Evolutionary conservation across 164 flowering plant species (phyloP).

Genomic region (Paratinospora sagittata): DNA sequence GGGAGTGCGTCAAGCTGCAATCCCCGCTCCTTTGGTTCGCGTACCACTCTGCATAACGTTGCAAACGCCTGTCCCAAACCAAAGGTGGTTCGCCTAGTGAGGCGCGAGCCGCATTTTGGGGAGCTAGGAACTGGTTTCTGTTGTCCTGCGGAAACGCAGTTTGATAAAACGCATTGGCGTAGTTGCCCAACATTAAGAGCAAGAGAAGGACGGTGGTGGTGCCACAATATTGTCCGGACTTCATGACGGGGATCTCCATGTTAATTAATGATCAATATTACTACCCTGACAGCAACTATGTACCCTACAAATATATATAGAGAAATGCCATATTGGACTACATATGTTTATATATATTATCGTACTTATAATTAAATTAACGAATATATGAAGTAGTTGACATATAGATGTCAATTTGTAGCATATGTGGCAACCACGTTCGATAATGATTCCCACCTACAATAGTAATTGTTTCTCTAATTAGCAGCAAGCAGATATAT

Average conservation of each 20-base stretch:
- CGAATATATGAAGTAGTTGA: too few species aligned
- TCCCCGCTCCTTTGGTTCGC: constrained; percentile 3
- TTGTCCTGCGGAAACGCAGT: too few species aligned
- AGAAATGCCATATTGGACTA: too few species aligned
- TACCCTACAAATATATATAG: too few species aligned
- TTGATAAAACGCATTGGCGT: not conserved
- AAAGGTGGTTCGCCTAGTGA: not conserved
- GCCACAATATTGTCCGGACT: not conserved
- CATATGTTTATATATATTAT: too few species aligned
- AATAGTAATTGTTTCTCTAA: too few species aligned
- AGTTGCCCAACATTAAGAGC: not conserved
- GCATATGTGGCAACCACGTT: not conserved
- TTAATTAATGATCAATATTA: too few species aligned
- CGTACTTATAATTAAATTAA: too few species aligned
- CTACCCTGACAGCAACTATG: too few species aligned
- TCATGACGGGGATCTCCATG: too few species aligned
- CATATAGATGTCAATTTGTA: too few species aligned
- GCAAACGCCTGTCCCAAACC: not conserved
- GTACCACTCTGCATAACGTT: not conserved
- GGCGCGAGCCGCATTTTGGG: not conserved
- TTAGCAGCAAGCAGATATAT: too few species aligned
- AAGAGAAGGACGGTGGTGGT: not conserved
- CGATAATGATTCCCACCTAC: not conserved
- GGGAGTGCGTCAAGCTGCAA: constrained; percentile 1
- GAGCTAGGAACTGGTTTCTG: not conserved